Evolutionary conservation across 2,329 filamentous ascomycete genomes (phyloP).

Genomic region (Fusarium dlaminii): DNA sequence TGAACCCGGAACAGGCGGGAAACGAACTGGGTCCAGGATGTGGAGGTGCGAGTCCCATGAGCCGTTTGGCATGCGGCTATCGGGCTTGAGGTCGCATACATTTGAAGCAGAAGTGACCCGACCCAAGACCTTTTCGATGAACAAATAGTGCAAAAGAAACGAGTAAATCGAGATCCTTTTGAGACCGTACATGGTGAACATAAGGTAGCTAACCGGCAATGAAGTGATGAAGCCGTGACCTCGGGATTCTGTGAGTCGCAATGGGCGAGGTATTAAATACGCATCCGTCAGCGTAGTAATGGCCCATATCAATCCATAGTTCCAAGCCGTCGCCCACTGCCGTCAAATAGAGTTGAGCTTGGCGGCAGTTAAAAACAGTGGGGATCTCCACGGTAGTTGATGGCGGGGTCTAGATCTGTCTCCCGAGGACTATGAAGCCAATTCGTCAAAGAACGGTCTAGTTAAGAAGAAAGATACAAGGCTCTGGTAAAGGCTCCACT

Average conservation of each 20-base stretch:
- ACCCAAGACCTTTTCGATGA: background rate
- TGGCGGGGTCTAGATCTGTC: background rate
- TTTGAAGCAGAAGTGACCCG: background rate
- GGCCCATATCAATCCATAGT: background rate
- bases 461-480: background rate
- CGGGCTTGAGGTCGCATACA: background rate
- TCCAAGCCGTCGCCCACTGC: background rate
- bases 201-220: rapidly evolving
- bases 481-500: background rate
- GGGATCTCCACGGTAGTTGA: background rate
- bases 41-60: background rate
- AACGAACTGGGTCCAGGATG: background rate
- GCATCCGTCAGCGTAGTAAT: background rate
- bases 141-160: background rate
- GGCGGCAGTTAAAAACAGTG: background rate
- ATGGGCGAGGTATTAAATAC: background rate
- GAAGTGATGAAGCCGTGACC: no score
- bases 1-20: background rate
- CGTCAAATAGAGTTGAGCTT: background rate
- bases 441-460: background rate
- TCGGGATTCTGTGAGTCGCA: rapidly evolving
- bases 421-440: background rate
- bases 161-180: no score
- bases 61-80: background rate
- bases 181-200: background rate